Evolutionary conservation across 2,329 filamentous ascomycete genomes (phyloP), one percentile per base, ranked within the genome.

Genomic region (Botrytis hyacinthi): DNA sequence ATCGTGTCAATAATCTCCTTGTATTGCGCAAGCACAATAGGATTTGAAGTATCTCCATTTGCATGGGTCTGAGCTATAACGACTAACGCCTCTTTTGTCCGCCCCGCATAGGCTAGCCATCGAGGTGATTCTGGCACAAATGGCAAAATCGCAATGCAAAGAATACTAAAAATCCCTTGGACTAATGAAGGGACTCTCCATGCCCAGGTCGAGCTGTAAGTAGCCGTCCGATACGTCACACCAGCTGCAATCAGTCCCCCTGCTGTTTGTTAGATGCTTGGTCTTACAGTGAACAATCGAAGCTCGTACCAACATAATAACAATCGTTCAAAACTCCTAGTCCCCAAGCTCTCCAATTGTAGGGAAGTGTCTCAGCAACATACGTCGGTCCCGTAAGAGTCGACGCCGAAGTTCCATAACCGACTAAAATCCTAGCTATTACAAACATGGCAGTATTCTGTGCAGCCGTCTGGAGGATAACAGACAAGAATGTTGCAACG

Each of bases 51-150:
- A 75, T 87, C 84, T 1, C 87, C 88, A 63, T 90, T 83, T 10
- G 85, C 86, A 73, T 88, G 88, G 57, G 91, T 83, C 3, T 86
- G 84, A 3, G 83, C 82, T 14, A 89, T 75, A 32, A 82, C 80
- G 20, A 76, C 68, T n/a, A 35, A 81, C 0, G 87, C 88, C 79
- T 92, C 87, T 77, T 12, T 22, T 83, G 78, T 3, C 82, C 82
- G 75, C 16, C 68, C 76, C 0, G 87, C 84, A 72, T 85, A 84
- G 72, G 88, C 87, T 37, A 90, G 82, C 88, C 88, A 91, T 71
- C 89, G 82, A 0, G 89, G 89, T 4, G 86, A 88, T 77, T 91
- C 89, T 10, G 81, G 81, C 35, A 82, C 76, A 62, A 80, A 78
- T 35, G 81, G 75, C 12, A 77, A 51, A n/a, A 77, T 65, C 2